Percentiles rank a stretch among this genome's conserved stretches.
phyloP scores from a whole-genome alignment of 345 rosid species.

The Syzygium aromaticum region DNA sequence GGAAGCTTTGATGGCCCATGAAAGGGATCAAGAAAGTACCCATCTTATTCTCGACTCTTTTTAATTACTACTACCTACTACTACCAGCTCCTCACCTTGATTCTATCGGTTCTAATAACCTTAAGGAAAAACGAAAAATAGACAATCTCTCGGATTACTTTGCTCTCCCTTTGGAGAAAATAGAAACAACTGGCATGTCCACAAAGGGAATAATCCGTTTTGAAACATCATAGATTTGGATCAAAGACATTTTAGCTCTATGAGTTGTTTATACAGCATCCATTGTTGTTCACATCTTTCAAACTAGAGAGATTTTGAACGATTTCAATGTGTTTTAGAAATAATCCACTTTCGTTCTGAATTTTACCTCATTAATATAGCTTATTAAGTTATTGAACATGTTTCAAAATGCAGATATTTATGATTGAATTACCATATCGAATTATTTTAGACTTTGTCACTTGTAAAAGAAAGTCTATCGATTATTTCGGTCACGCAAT shows the following conservation, averaged over 20 bases:
- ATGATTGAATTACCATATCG: background rate
- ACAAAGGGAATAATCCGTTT: background rate
- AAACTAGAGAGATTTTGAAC: background rate
- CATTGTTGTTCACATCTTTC: background rate
- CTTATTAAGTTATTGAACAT: rapidly evolving
- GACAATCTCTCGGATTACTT: background rate
- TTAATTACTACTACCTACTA: background rate
- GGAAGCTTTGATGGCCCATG: background rate
- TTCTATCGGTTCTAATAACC: background rate
- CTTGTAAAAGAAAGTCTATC: background rate
- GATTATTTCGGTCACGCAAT: rapidly evolving
- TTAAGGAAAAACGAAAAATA: background rate
- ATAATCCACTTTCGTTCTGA: background rate
- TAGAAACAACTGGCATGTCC: background rate
- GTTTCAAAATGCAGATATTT: background rate
- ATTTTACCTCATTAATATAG: background rate
- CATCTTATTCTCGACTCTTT: background rate
- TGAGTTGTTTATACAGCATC: background rate
- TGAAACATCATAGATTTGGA: background rate
- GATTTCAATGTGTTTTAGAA: background rate
- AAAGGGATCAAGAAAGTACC: background rate
- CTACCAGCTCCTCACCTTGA: background rate
- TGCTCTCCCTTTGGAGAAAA: background rate
- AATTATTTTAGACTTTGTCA: background rate
- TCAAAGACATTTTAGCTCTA: background rate